Base-by-base conservation (phyloP, 2,329 filamentous ascomycete species). In the Diaporthe sp. region DNA sequence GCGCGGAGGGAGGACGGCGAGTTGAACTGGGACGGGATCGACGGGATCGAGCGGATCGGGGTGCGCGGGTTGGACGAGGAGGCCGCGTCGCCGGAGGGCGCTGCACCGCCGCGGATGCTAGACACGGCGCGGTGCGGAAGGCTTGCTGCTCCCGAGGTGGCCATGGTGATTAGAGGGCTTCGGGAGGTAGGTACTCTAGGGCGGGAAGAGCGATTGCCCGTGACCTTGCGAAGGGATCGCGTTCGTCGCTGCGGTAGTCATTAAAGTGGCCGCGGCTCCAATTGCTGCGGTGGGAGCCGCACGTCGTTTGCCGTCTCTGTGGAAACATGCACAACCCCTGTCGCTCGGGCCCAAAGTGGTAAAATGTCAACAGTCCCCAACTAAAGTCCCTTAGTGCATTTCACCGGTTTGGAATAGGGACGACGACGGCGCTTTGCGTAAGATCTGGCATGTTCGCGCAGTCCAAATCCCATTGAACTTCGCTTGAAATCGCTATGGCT, bases 1-100 rank as follows among this genome's bases (percentile, higher is more conserved):
- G 92, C 86, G 80, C 92, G 87, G 78, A 94, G 82, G 79, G 91
- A 84, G 75, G 91, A 89, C 77, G 91, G 86, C 60, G 90, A 89
- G 77, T 91, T 87, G 80, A 92, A 90, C 42, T 87, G 83, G 66
- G 90, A 85, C 42, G 91, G 81, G 78, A 90, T 83, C 80, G 86
- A 82, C 45, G 91, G 81, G 78, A 90, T 83, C 80, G 86, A 82
- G 76, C 89, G 85, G 77, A 88, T 82, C 73, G 91, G 92, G 12
- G 93, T 94, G 77, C 91, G 90, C 66, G 92, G 92, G 74, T 86
- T 64, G 25, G 57, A 58, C 15, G 72, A 58, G 13, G 74, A 42
- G 47, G 74, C 28, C 17, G 55, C 60, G 58, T 60, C 40, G 30
- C 64, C 33, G 19, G 72, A 30, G 80, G 80, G 60, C 78, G 47